Percentiles rank a stretch among this genome's conserved stretches.
Conservation (phyloP, 495 filamentous ascomycete genomes). For the Xylaria curta region DNA sequence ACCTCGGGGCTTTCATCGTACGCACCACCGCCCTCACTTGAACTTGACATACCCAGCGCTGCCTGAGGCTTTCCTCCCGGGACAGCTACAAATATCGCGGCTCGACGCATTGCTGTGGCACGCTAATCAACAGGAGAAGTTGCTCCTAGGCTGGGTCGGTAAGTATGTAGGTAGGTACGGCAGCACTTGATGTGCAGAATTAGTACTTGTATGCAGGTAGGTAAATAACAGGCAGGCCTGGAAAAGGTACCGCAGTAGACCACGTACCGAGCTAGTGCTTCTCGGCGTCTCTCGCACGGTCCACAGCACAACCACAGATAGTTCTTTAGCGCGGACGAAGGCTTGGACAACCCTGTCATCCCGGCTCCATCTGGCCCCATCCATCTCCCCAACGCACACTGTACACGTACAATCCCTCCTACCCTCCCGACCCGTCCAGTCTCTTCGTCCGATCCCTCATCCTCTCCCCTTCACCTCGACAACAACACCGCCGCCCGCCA, state of each 20-base stretch:
- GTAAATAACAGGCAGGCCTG: slow-evolving; percentile 1
- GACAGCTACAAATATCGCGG: background rate
- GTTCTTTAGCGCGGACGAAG: background rate
- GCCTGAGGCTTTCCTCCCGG: background rate
- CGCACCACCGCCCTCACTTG: background rate
- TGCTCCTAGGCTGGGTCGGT: no score
- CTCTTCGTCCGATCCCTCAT: slow-evolving; percentile 46
- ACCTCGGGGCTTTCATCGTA: slow-evolving; percentile 2
- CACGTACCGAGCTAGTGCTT: slow-evolving; percentile 6
- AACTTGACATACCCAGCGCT: background rate
- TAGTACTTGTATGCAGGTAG: background rate
- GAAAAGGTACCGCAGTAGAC: background rate
- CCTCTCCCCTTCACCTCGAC: slow-evolving; percentile 42
- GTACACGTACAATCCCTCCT: slow-evolving; percentile 30
- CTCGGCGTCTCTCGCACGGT: slow-evolving; percentile 21
- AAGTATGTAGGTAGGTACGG: background rate
- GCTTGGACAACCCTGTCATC: slow-evolving; percentile 13
- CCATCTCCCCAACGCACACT: slow-evolving; percentile 16
- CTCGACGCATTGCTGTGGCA: background rate
- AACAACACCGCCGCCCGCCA: slow-evolving; percentile 31
- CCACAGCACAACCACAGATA: slow-evolving; percentile 2
- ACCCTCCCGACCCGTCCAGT: slow-evolving; percentile 32
- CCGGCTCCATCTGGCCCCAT: slow-evolving; percentile 8
- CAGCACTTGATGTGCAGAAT: slow-evolving; percentile 17
- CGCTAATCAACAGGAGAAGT: slow-evolving; percentile 13